These are phyloP conservation scores for Huntiella abstrusa DNA, from an alignment of 2,329 filamentous ascomycete genomes.

Conservation along the genomic window DNA sequence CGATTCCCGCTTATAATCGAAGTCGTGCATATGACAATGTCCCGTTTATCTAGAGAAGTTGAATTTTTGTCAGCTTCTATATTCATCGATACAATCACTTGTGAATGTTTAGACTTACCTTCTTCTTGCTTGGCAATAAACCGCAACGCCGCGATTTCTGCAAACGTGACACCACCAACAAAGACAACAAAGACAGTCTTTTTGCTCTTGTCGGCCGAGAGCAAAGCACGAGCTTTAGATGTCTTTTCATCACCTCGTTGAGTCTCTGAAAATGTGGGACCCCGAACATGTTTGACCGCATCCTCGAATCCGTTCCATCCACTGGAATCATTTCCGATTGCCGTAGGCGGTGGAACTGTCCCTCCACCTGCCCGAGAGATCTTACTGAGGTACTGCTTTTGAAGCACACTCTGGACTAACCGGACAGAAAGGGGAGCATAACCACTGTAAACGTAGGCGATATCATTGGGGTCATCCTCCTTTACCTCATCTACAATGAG, in stretches of 20 bases:
- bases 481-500: constrained; percentile 94
- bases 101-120: constrained; percentile 25
- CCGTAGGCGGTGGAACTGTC: constrained; percentile 16
- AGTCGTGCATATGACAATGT: constrained; percentile 83
- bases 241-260: constrained; percentile 90
- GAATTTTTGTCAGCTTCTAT: too few species aligned
- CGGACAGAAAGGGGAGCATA: constrained; percentile 87
- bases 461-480: constrained; percentile 81
- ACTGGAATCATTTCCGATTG: constrained; percentile 37
- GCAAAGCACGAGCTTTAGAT: constrained; percentile 62
- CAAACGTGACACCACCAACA: constrained; percentile 88
- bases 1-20: constrained; percentile 75
- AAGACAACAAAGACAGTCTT: constrained; percentile 96
- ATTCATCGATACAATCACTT: not conserved
- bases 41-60: constrained; percentile 41
- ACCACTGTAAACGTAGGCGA: constrained; percentile 95
- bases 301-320: constrained; percentile 94
- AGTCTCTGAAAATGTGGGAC: constrained; percentile 75
- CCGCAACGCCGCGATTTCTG: constrained; percentile 81
- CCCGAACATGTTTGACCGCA: constrained; percentile 67
- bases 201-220: constrained; percentile 54
- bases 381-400: constrained; percentile 66
- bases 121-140: constrained; percentile 77
- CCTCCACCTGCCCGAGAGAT: constrained; percentile 44
- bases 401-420: constrained; percentile 77